phyloP scores from a whole-genome alignment of 2,329 filamentous ascomycete species.

The Leptographium flavum region DNA sequence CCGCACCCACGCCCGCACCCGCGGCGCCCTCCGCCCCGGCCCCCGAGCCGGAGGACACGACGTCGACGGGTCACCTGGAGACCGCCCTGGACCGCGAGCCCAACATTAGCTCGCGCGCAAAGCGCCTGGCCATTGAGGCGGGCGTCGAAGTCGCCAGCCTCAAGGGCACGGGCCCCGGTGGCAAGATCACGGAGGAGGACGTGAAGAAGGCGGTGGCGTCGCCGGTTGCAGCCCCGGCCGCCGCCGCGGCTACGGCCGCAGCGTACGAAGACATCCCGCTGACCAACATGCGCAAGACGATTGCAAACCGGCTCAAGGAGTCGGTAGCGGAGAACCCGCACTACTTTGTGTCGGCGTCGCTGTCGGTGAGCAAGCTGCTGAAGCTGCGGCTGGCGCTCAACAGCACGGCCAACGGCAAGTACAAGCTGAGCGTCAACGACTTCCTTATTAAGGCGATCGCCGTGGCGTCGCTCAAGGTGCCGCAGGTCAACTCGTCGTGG shows the following conservation, averaged over 20 bases:
- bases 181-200: slow-evolving; percentile 82
- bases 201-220: slow-evolving; percentile 60
- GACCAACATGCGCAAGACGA: slow-evolving; percentile 94
- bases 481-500: slow-evolving; percentile 93
- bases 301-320: slow-evolving; percentile 78
- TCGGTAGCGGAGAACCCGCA: slow-evolving; percentile 91
- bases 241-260: slow-evolving; percentile 34
- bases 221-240: slow-evolving; percentile 28
- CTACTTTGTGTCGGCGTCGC: slow-evolving; percentile 85
- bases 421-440: slow-evolving; percentile 99
- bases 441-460: slow-evolving; percentile 96
- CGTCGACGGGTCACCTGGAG: slow-evolving; percentile 64
- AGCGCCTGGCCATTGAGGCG: slow-evolving; percentile 74
- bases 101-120: slow-evolving; percentile 56
- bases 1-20: slow-evolving; percentile 25
- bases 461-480: slow-evolving; percentile 82
- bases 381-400: slow-evolving; percentile 95
- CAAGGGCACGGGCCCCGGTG: slow-evolving; percentile 77
- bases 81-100: slow-evolving; percentile 72
- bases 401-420: slow-evolving; percentile 73
- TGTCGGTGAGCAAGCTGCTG: slow-evolving; percentile 88
- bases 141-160: slow-evolving; percentile 53
- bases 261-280: slow-evolving; percentile 74
- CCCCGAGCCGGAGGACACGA: slow-evolving; percentile 50
- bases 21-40: slow-evolving; percentile 40